Conservation (phyloP, 768 basidiomycete genomes). For the Tephrocybe sp. region DNA sequence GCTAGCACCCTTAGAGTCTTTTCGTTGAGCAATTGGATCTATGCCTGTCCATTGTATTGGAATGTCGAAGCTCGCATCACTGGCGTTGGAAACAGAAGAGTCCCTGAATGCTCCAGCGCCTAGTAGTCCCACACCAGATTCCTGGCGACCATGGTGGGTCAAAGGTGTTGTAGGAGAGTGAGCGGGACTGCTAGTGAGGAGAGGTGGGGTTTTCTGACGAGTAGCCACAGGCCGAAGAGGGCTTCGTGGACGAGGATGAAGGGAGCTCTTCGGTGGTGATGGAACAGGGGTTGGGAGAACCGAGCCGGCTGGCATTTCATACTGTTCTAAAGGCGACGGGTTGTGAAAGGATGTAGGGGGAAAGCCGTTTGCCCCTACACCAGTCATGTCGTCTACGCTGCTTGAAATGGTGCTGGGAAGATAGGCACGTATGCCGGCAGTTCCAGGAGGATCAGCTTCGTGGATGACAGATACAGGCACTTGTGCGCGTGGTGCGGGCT, state of each 20-base stretch:
- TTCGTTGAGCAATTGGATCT: constrained; percentile 6
- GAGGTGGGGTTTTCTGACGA: constrained; percentile 41
- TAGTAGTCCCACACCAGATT: constrained; percentile 25
- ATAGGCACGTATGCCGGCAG: constrained; percentile 35
- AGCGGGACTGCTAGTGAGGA: constrained; percentile 27
- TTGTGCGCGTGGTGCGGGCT: constrained; percentile 64
- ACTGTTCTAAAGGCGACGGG: constrained; percentile 22
- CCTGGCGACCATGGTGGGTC: neutral
- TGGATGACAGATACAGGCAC: constrained; percentile 61
- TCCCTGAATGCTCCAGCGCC: constrained; percentile 64
- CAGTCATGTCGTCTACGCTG: constrained; percentile 63
- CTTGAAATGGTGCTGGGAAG: constrained; percentile 56
- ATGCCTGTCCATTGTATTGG: constrained; percentile 65
- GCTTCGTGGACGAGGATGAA: constrained; percentile 10
- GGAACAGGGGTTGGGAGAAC: neutral
- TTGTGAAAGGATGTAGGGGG: constrained; percentile 35
- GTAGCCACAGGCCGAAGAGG: constrained; percentile 33
- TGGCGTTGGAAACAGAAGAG: constrained; percentile 57
- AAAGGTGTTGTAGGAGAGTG: constrained; percentile 11
- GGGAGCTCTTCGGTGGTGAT: constrained; percentile 6
- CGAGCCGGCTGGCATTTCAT: neutral
- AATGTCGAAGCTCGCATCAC: constrained; percentile 45
- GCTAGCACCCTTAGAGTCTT: constrained; percentile 5
- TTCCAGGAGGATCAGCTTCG: constrained; percentile 26
- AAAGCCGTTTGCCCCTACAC: constrained; percentile 46